Base-by-base conservation (phyloP, 805 yeast genomes). In the Phaffomyces opuntiae region DNA sequence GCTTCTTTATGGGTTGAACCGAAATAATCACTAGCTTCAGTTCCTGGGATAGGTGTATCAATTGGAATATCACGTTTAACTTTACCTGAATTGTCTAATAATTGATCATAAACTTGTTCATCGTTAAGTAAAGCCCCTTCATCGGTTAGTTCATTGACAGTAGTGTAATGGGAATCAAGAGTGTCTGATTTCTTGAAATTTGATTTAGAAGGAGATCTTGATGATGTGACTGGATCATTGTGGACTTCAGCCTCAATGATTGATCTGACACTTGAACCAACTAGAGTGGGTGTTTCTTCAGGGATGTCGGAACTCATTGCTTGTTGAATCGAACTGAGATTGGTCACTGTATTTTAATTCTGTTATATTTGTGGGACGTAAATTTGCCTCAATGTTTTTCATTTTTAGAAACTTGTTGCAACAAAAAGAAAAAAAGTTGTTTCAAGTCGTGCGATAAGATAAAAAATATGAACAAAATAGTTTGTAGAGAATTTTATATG, bases 41-140 rank as follows among this genome's bases (percentile, higher is more conserved):
- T 36, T 21, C 27, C 37, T 14, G 47, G 45, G 32, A 53, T 50
- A 9, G 46, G 47, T 12, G 50, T 52, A 9, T 48, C 43, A 24
- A 42, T 44, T 8, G 55, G 49, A 3, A 47, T 49, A 26, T 46
- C 47, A 7, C 46, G 41, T 53, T 72, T 78, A 40, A 79, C 66
- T 41, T 72, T 68, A 1, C 85, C 87, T 40, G 69, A 67, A 12
- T 68, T 67, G 53, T 80, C 83, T 55, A 80, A 61, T 40, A 77
- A 67, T 19, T 66, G 62, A 25, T 72, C 80, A 53, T 80, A 72
- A 50, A 71, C 75, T 52, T 72, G 81, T 45, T 78, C 83, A 42
- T 75, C 82, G 50, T 75, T 51, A 53, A 78, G 59, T 7, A 80
- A 62, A 4, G 82, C 82, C 36, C 81, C 76, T 39, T 78, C 75